Conservation (phyloP, 371 early-diverging fungal genomes). For the Mortierella sp. region DNA sequence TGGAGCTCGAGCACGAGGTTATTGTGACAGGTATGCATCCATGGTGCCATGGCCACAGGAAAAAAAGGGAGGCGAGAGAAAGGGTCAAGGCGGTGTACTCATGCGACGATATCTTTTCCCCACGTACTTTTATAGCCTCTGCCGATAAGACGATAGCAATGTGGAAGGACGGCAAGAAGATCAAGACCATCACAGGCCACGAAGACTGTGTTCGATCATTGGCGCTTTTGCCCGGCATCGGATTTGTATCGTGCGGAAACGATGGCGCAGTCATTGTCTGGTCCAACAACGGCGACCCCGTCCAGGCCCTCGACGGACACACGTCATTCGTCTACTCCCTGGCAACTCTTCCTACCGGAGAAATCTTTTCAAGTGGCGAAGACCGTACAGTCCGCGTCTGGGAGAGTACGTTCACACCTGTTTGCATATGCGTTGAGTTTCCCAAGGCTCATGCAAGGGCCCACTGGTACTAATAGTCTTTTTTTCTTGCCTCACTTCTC, state of each 20-base stretch:
- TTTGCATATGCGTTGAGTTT: background rate
- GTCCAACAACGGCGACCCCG: conserved; percentile 79
- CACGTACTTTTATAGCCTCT: conserved; percentile 69
- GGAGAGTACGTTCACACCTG: conserved; percentile 74
- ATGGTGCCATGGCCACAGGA: background rate
- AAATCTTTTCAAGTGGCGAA: conserved; percentile 93
- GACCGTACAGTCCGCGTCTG: conserved; percentile 93
- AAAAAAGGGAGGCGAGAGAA: background rate
- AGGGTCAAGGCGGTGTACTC: background rate
- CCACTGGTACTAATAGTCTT: background rate
- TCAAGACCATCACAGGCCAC: conserved; percentile 87
- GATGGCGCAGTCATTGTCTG: conserved; percentile 92
- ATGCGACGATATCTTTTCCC: background rate
- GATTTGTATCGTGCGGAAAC: conserved; percentile 91
- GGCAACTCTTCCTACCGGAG: conserved; percentile 76
- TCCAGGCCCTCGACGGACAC: conserved; percentile 89
- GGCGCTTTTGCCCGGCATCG: conserved; percentile 69
- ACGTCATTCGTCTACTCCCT: conserved; percentile 95
- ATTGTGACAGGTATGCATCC: conserved; percentile 82
- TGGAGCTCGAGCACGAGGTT: conserved; percentile 76
- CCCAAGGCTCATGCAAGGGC: background rate
- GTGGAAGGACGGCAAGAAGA: conserved; percentile 84
- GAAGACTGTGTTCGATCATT: conserved; percentile 92
- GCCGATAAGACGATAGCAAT: conserved; percentile 94
- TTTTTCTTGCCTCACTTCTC: no score